These are phyloP conservation scores for Mortierella sp. DNA, from an alignment of 371 early-diverging fungal genomes.

Conservation along the genomic window DNA sequence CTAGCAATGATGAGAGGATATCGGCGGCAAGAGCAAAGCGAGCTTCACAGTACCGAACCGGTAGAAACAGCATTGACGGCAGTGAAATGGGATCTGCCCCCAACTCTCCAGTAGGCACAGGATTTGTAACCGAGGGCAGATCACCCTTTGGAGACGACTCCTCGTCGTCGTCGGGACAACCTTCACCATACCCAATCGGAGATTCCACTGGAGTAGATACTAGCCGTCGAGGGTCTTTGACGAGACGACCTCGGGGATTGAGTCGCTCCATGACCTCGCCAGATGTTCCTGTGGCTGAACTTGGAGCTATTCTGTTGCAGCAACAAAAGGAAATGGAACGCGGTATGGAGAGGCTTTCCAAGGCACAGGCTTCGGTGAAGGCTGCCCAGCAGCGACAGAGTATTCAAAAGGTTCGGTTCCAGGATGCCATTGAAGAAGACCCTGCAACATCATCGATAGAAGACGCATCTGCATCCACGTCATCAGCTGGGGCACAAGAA, in stretches of 20 bases:
- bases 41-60: conserved; percentile 24
- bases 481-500: no score
- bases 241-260: conserved; percentile 37
- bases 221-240: conserved; percentile 19
- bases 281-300: conserved; percentile 45
- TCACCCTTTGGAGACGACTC: conserved; percentile 18
- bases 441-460: background rate
- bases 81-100: conserved; percentile 37
- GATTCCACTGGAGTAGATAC: conserved; percentile 39
- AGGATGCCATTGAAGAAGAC: conserved; percentile 5
- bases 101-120: background rate
- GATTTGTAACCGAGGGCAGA: background rate
- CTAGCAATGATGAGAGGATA: conserved; percentile 28
- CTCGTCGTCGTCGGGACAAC: background rate
- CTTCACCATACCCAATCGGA: conserved; percentile 13
- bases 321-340: conserved; percentile 47
- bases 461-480: background rate
- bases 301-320: conserved; percentile 40
- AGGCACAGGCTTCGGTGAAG: conserved; percentile 37
- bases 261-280: conserved; percentile 47
- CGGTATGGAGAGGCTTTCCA: conserved; percentile 40
- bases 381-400: conserved; percentile 35
- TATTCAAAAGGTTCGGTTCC: conserved; percentile 31
- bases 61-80: conserved; percentile 48
- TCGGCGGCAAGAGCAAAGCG: conserved; percentile 16